Base-by-base conservation (phyloP, 2,329 filamentous ascomycete species). In the Epichloe hybrida region DNA sequence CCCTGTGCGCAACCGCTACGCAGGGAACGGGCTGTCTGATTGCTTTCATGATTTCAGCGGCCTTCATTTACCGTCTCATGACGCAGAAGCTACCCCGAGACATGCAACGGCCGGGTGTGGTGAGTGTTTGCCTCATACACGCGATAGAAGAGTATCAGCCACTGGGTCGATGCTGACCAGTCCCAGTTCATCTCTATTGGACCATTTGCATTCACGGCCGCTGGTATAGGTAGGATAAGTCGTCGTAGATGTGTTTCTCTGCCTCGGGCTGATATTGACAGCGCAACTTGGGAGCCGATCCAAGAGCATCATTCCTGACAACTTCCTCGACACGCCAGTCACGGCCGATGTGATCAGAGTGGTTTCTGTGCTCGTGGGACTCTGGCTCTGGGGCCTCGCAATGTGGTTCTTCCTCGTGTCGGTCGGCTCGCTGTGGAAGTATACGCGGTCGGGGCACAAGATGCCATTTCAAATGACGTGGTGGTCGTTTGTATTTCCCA, bases 1-100 rank as follows among this genome's bases (percentile, higher is more conserved):
- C 75, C 0, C 61, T 77, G 13, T 69, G 71, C 11, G 73, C 74
- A 7, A 59, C 77, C 21, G 69, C 73, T 0, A 67, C 73, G 1
- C 76, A 80, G 57, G 77, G 75, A 6, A 76, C 74, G 1, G 76
- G 75, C 0, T 79, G 76, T 54, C 65, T 79, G 2, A 76, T 80
- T 44, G 73, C 72, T 46, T 75, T 91, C 52, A 90, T 90, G 83
- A 86, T 94, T 27, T 89, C 88, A 55, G 80, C 84, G 1, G 85
- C 88, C 47, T 93, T 90, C 62, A 79, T 94, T 47, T 93, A 93
- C 63, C 80, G 88, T 34, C 74, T 94, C 31, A 93, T 93, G 87
- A 91, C 87, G 0, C 85, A 91, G 61, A 93, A 93, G 59, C 72
- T 94, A 0, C 88, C 88, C 0, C 75, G 79, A 50, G 87, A 91